Percentiles rank a stretch among this genome's conserved stretches.
Evolutionary conservation across 352 stramenopile genomes (phyloP).

Genomic region (Globisporangium splendens): DNA sequence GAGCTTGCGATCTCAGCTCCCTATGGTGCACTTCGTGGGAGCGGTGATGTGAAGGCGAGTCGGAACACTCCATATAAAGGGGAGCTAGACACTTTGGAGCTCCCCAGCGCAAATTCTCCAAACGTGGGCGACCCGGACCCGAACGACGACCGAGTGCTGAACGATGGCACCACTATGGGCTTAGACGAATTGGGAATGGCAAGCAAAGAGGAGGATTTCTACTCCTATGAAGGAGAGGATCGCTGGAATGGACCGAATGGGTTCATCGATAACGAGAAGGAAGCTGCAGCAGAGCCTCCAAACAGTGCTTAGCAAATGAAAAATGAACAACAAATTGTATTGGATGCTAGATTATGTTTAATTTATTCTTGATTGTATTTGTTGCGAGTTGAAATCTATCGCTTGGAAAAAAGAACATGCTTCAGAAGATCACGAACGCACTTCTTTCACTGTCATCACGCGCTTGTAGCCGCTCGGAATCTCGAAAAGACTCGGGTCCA

Average conservation of each 20-base stretch:
- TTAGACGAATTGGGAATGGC: too few relatives aligned
- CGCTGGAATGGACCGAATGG: too few relatives aligned
- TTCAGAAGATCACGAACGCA: slow-evolving; percentile 20
- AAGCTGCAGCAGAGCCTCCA: too few relatives aligned
- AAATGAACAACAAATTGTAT: too few relatives aligned
- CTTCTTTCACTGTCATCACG: slow-evolving; percentile 57
- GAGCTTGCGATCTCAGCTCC: slow-evolving; percentile 14
- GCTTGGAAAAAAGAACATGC: not conserved
- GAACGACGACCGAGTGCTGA: not conserved
- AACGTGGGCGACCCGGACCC: slow-evolving; percentile 11
- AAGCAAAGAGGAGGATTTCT: too few relatives aligned
- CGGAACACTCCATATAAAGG: slow-evolving; percentile 1
- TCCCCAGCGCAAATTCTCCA: not conserved
- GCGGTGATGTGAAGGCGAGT: slow-evolving; percentile 10
- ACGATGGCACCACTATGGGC: not conserved
- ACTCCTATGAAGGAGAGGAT: too few relatives aligned
- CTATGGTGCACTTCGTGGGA: slow-evolving; percentile 12
- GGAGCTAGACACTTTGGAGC: slow-evolving; percentile 1
- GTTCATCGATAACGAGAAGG: too few relatives aligned
- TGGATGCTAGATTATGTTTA: not conserved
- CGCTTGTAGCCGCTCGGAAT: slow-evolving; percentile 49
- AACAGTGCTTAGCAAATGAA: too few relatives aligned
- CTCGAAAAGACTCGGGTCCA: slow-evolving; percentile 52
- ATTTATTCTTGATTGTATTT: slow-evolving; percentile 1
- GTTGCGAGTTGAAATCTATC: not conserved